Evolutionary conservation across 148 eudicot genomes (phyloP).

Genomic region (Gaultheria prostrata): DNA sequence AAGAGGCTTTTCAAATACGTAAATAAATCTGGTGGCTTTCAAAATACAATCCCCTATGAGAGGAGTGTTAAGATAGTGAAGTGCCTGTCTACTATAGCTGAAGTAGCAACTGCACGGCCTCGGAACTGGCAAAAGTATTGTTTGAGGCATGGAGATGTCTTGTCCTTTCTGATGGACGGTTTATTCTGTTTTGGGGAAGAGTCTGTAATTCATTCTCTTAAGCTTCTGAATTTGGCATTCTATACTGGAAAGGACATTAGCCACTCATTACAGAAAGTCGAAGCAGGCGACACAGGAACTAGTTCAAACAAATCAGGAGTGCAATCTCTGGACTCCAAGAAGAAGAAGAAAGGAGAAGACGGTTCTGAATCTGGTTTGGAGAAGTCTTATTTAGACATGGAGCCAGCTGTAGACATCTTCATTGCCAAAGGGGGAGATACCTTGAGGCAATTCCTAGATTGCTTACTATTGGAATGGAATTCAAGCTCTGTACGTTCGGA

Average conservation of each 20-base stretch:
- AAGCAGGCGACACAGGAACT: constrained; percentile 59
- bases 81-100: constrained; percentile 83
- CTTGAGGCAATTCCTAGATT: constrained; percentile 80
- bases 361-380: constrained; percentile 71
- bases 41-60: constrained; percentile 78
- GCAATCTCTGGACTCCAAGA: constrained; percentile 74
- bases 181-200: constrained; percentile 88
- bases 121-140: constrained; percentile 99
- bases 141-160: constrained; percentile 79
- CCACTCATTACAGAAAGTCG: constrained; percentile 58
- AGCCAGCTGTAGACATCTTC: constrained; percentile 69
- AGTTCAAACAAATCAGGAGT: constrained; percentile 58
- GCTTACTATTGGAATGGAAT: constrained; percentile 93
- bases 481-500: constrained; percentile 90
- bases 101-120: constrained; percentile 96
- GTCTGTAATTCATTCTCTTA: constrained; percentile 81
- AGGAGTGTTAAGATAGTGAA: constrained; percentile 95
- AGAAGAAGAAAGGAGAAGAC: constrained; percentile 98
- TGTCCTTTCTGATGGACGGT: constrained; percentile 79
- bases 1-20: constrained; percentile 87
- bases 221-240: constrained; percentile 83
- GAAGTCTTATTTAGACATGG: constrained; percentile 90
- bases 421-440: constrained; percentile 62
- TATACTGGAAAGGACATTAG: constrained; percentile 76
- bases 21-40: constrained; percentile 82